These are phyloP conservation scores for Arctium minus DNA, from an alignment of 129 eudicot genomes.

Conservation along the genomic window DNA sequence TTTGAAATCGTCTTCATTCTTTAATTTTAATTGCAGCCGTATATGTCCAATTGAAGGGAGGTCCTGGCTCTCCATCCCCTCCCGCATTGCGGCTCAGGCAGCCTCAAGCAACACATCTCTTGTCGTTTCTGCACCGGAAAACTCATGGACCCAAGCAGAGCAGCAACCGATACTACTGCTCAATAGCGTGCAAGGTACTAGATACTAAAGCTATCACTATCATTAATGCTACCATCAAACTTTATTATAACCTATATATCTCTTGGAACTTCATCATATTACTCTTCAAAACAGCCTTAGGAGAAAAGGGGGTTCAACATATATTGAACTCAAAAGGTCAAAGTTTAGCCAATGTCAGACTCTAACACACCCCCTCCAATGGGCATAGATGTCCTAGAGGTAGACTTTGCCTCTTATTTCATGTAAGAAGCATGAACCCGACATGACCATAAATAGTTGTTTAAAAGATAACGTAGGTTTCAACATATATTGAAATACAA, in stretches of 20 bases:
- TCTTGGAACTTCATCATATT: not conserved
- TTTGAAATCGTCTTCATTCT: not conserved
- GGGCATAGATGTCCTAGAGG: too few species aligned
- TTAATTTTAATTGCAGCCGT: conserved; percentile 42
- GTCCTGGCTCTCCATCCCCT: conserved; percentile 50
- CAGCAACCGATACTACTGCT: conserved; percentile 28
- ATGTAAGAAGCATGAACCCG: too few species aligned
- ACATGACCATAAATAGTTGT: too few species aligned
- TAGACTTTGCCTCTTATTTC: too few species aligned
- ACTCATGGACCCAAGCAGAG: conserved; percentile 29
- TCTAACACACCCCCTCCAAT: too few species aligned
- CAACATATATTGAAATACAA: not conserved
- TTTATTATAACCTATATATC: not conserved
- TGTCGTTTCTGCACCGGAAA: conserved; percentile 40
- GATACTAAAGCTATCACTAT: not conserved
- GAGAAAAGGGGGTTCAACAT: not conserved
- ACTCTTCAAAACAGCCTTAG: not conserved
- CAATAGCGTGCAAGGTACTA: conserved; percentile 54
- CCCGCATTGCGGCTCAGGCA: conserved; percentile 48
- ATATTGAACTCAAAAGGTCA: not conserved
- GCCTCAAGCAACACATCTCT: conserved; percentile 18
- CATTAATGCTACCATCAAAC: not conserved
- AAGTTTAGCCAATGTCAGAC: too few species aligned
- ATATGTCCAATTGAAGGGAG: conserved; percentile 48
- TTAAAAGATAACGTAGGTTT: not conserved